Evolutionary conservation across 2,329 filamentous ascomycete species (phyloP).

Genomic region (Aspergillus clavatus): DNA sequence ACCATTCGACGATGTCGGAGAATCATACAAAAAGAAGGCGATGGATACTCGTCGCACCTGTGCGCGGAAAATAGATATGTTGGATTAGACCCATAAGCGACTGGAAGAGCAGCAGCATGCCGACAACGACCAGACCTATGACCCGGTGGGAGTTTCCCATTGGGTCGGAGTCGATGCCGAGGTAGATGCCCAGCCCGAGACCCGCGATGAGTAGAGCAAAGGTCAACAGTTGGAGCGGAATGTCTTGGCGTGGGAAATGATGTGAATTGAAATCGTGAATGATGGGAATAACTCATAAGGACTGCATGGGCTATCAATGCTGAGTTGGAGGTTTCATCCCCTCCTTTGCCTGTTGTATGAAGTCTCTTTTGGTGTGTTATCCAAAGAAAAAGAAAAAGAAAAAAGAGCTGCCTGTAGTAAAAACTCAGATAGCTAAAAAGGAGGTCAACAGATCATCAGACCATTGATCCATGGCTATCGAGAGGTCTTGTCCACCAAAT

Average conservation of each 20-base stretch:
- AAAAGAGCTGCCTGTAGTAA: no score
- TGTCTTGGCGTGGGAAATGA: constrained; percentile 38
- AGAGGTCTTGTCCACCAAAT: no score
- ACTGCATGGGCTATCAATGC: constrained; percentile 19
- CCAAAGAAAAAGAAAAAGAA: no score
- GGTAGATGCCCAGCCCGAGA: constrained; percentile 48
- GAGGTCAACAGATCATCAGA: no score
- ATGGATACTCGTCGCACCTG: no score
- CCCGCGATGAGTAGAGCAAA: constrained; percentile 47
- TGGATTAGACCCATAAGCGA: constrained; percentile 50
- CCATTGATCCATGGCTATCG: no score
- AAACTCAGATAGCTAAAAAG: no score
- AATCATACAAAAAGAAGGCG: no score
- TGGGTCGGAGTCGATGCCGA: constrained; percentile 39
- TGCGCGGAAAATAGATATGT: constrained; percentile 48
- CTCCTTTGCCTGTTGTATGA: no score
- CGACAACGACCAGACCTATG: constrained; percentile 51
- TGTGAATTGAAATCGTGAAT: constrained; percentile 30
- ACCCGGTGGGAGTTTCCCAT: constrained; percentile 46
- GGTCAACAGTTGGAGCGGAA: constrained; percentile 45
- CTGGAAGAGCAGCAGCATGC: constrained; percentile 52
- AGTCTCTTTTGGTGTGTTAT: no score
- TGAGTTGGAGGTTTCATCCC: not conserved
- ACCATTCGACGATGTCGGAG: no score
- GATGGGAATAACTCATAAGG: constrained; percentile 38